Base-by-base conservation (phyloP, 1,139 yeast species). In the Hansenula lynferdii region DNA sequence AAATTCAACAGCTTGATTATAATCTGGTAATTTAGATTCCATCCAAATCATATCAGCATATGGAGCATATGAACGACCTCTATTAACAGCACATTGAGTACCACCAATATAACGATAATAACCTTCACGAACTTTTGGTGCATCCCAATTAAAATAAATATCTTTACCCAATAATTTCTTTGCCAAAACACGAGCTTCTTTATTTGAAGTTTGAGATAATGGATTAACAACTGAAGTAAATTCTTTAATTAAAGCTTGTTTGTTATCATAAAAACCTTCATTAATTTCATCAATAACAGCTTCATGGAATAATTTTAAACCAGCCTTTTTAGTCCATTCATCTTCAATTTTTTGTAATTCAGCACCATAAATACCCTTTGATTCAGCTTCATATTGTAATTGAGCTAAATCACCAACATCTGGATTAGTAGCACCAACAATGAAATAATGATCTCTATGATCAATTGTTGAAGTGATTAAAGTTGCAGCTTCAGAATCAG, bases 401-500 rank as follows among this genome's bases (percentile, higher is more conserved):
- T 81, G 78, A 43, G 86, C 80, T 56, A 90, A 75, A 28, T 59
- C 64, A 42, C 77, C 77, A 37, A 85, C 64, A 41, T 83, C 72
- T 37, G 95, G 90, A 72, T 87, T 87, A 49, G 97, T 87, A 44
- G 95, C 71, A 60, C 98, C 98, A 52, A 83, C 78, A 58, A 90
- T 74, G 62, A 85, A 90, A 70, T 82, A 87, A 65, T 90, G 98
- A 65, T 90, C 98, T 64, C 97, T 77, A 69, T 77, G 82, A 65
- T 90, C 98, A 59, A 92, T 87, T 43, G 97, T 84, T 29, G 96
- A 86, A 44, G 96, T 86, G 60, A 90, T 74, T 61, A 90, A 75
- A 44, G 97, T 90, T 35, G 97, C 97, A 48, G 96, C 97, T 70
- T 92, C 97, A 35, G 96, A 85, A 64, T 89, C 97, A 34, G 97